Percentiles rank a stretch among this genome's conserved stretches.
Evolutionary conservation across 2,329 filamentous ascomycete genomes (phyloP).

Genomic region (Aspergillus floridensis): DNA sequence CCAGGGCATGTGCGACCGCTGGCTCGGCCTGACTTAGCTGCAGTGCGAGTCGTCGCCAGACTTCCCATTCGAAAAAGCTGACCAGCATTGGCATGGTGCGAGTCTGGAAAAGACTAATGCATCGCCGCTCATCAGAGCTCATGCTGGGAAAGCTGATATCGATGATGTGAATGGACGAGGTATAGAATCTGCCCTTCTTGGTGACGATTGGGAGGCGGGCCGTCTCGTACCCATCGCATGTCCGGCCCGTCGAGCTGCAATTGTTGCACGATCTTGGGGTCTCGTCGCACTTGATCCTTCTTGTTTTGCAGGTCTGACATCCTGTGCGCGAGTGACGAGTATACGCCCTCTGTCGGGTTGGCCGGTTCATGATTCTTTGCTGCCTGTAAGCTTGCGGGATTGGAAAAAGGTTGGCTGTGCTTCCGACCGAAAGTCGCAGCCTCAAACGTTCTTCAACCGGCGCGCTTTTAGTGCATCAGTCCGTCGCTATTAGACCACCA

Average conservation of each 20-base stretch:
- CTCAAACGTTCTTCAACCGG: no score
- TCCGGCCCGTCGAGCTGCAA: conserved; percentile 36
- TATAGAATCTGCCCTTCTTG: background rate
- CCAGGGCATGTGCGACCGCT: conserved; percentile 9
- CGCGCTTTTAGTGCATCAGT: no score
- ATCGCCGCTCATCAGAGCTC: conserved; percentile 20
- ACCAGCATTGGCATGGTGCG: conserved; percentile 16
- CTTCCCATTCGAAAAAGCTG: conserved; percentile 12
- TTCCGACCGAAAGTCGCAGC: no score
- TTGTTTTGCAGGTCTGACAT: conserved; percentile 8
- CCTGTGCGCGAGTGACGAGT: conserved; percentile 3
- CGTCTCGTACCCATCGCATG: conserved; percentile 38
- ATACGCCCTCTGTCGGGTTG: background rate
- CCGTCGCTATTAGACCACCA: no score
- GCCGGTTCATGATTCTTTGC: no score
- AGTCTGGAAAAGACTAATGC: conserved; percentile 18
- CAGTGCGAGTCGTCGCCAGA: conserved; percentile 8
- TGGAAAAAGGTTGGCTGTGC: no score
- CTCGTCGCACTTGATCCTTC: conserved; percentile 31
- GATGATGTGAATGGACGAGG: background rate
- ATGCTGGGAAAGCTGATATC: background rate
- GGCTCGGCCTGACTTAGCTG: conserved; percentile 6
- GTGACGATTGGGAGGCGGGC: conserved; percentile 8
- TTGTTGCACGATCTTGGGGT: conserved; percentile 33
- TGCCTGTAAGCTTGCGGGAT: no score